phyloP scores from a whole-genome alignment of 352 stramenopile species.

The Phytopythium ostracodes region DNA sequence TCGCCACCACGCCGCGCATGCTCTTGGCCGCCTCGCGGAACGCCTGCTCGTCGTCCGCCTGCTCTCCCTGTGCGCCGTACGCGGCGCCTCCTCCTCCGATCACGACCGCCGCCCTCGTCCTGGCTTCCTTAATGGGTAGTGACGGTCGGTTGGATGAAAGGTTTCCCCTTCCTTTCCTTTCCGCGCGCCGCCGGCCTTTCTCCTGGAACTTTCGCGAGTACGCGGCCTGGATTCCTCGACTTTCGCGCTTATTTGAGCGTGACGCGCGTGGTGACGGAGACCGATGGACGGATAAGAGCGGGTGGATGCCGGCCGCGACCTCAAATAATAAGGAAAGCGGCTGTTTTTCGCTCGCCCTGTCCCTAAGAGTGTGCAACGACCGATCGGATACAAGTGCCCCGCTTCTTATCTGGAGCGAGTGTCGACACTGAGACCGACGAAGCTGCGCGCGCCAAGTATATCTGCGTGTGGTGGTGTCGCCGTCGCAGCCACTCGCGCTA shows the following conservation, averaged over 20 bases:
- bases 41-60: not conserved
- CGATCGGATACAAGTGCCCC: too few species aligned
- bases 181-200: not conserved
- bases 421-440: not conserved
- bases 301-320: not conserved
- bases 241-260: not conserved
- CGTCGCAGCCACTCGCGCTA: not conserved
- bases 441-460: too few species aligned
- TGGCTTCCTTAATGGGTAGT: not conserved
- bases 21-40: slow-evolving; percentile 1
- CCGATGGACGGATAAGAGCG: not conserved
- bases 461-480: not conserved
- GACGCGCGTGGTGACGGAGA: too few species aligned
- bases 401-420: not conserved
- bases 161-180: too few species aligned
- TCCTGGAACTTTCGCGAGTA: not conserved
- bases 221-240: slow-evolving; percentile 3
- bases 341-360: not conserved
- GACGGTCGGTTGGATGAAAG: not conserved
- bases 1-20: slow-evolving; percentile 66
- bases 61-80: not conserved
- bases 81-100: not conserved
- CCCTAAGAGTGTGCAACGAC: not conserved
- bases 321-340: not conserved
- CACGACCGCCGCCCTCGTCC: not conserved